Percentiles rank a stretch among this genome's conserved stretches.
Evolutionary conservation across 2,329 filamentous ascomycete genomes (phyloP).

Genomic region (Shiraia sp.): DNA sequence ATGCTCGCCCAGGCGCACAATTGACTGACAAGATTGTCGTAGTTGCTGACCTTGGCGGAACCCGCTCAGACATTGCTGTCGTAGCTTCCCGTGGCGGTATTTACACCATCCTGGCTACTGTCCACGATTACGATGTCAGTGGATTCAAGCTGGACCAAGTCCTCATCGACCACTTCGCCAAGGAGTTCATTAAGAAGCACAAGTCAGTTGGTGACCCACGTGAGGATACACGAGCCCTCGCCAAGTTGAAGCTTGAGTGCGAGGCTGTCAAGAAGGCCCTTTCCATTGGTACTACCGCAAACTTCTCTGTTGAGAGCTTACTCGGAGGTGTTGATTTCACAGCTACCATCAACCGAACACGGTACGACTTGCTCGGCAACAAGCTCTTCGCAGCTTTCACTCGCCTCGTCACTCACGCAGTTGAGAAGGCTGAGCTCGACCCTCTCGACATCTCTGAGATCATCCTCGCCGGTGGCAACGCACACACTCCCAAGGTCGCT

Average conservation of each 20-base stretch:
- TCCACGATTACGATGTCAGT: slow-evolving; percentile 93
- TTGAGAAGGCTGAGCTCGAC: slow-evolving; percentile 92
- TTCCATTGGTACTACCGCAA: slow-evolving; percentile 83
- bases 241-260: slow-evolving; percentile 89
- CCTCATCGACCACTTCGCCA: slow-evolving; percentile 93
- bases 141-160: slow-evolving; percentile 86
- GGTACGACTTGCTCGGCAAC: slow-evolving; percentile 85
- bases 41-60: slow-evolving; percentile 91
- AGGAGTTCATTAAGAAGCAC: slow-evolving; percentile 99
- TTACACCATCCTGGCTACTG: slow-evolving; percentile 91
- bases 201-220: slow-evolving; percentile 74
- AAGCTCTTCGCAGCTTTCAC: slow-evolving; percentile 90
- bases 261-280: slow-evolving; percentile 92
- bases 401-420: slow-evolving; percentile 77
- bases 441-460: slow-evolving; percentile 93
- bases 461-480: slow-evolving; percentile 87
- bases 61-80: slow-evolving; percentile 87
- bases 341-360: slow-evolving; percentile 86
- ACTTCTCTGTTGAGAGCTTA: slow-evolving; percentile 90
- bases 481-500: slow-evolving; percentile 92
- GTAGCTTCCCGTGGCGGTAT: slow-evolving; percentile 91
- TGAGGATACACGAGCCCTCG: slow-evolving; percentile 76
- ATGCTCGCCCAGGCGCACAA: slow-evolving; percentile 76
- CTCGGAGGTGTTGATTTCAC: slow-evolving; percentile 89
- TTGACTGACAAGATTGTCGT: slow-evolving; percentile 85